Evolutionary conservation across 2,329 filamentous ascomycete species (phyloP), one percentile per base, ranked within the genome.

Genomic region (Cylindrodendrum hubeiense): DNA sequence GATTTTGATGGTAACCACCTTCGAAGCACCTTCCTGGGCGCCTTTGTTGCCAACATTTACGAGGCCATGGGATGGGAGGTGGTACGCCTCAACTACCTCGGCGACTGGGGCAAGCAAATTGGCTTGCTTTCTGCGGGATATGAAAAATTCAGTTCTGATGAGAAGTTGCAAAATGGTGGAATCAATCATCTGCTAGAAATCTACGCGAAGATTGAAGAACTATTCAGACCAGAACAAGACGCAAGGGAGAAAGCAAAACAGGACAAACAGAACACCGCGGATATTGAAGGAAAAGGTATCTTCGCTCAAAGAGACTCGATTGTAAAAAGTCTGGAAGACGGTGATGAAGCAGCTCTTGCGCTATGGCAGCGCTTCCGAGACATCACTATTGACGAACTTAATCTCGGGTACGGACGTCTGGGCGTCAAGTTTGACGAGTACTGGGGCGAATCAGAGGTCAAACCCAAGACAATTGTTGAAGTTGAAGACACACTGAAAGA

Each of bases 1-100:
- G 90, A 91, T 22, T 94, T 94, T 79, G 90, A 93, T 75, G 90
- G 90, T 22, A 90, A 90, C 6, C 91, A 95, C 81, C 82, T 94
- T 71, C 86, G 91, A 72, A 93, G 90, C 74, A 94, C 92, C 54
- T 93, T 94, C 68, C 91, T 94, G 61, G 91, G 91, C 37, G 88
- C 87, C 19, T 92, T 91, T 76, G 79, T 93, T 33, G 82, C 89
- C 12, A 91, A 91, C 73, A 75, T 92, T 13, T 90, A 91, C 72
- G 83, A 89, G 72, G 82, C 81, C 17, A 88, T 88, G 61, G 90
- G 90, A 22, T 92, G 89, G 89, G 86, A 92, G 26, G 89, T 92
- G 1, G 77, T 87, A 44, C 83, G 88, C 33, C 86, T 92, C 80
- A 93, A 93, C 79, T 93, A 92, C 75, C 83, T 93, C 2, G 91